A percentile compares a stretch with the other conserved stretches of the same genome.
Evolutionary conservation across 2,329 filamentous ascomycete species (phyloP).

Genomic region (Hirsutella minnesotensis): DNA sequence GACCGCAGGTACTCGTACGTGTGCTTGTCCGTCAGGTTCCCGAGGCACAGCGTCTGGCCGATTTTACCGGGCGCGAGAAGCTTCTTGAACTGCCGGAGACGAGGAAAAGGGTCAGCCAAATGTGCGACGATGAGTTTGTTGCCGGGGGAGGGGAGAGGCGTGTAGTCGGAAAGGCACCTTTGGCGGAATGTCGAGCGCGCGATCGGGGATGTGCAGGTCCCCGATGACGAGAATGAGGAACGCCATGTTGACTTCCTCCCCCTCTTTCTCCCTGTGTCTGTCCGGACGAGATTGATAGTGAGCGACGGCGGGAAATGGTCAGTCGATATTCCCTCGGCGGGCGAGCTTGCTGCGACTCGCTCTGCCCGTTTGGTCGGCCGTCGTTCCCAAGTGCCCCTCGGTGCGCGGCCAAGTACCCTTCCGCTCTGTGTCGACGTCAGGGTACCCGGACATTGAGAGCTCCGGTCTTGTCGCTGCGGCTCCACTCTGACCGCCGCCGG

Average conservation of each 20-base stretch:
- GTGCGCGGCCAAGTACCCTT: too few relatives aligned
- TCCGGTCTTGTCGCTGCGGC: background rate
- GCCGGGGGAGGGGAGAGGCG: too few relatives aligned
- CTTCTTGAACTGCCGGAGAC: constrained; percentile 58
- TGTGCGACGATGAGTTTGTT: background rate
- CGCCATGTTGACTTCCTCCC: constrained; percentile 42
- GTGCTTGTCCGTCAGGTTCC: constrained; percentile 67
- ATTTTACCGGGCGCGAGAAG: constrained; percentile 76
- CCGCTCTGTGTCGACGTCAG: too few relatives aligned
- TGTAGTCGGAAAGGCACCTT: constrained; percentile 58
- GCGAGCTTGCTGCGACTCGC: constrained; percentile 1
- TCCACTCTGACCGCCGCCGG: background rate
- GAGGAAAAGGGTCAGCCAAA: background rate
- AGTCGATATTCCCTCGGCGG: constrained; percentile 4
- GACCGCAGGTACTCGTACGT: constrained; percentile 73
- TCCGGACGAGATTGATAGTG: constrained; percentile 4
- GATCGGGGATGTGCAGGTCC: constrained; percentile 87
- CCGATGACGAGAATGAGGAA: constrained; percentile 86
- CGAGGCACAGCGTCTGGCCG: constrained; percentile 67
- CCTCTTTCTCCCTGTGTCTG: background rate
- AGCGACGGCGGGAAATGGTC: constrained; percentile 5
- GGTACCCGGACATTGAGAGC: too few relatives aligned
- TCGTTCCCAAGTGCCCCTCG: background rate
- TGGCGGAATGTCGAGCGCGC: constrained; percentile 79
- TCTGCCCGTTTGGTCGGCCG: background rate